Conservation (phyloP, 208 protist genomes). For the Porcisia deanei region DNA sequence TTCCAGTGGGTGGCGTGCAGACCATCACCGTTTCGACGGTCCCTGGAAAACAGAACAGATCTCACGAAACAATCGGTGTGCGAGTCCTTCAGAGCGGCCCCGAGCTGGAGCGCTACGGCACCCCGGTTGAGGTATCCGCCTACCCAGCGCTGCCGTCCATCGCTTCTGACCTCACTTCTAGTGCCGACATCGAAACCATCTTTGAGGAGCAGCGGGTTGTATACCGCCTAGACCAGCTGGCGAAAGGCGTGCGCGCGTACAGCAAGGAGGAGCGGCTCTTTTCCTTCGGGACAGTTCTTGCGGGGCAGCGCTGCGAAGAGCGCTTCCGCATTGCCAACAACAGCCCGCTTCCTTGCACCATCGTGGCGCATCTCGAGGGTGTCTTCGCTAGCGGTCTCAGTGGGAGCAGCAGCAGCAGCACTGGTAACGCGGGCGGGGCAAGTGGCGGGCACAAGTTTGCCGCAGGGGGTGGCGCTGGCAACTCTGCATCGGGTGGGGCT, state of each 20-base stretch:
- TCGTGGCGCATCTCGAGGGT: constrained; percentile 65
- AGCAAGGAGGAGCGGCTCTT: constrained; percentile 92
- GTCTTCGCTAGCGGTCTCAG: neutral
- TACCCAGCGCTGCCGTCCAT: constrained; percentile 94
- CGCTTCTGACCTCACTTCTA: constrained; percentile 82
- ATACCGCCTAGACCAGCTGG: constrained; percentile 71
- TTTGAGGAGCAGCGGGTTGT: constrained; percentile 98
- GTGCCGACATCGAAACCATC: constrained; percentile 88
- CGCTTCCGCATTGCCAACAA: constrained; percentile 96
- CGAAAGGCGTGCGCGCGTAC: constrained; percentile 76
- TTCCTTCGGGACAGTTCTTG: constrained; percentile 91
- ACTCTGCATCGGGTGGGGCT: constrained; percentile 4
- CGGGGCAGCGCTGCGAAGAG: constrained; percentile 82
- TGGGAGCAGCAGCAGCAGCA: constrained; percentile 7
- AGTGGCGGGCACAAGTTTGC: constrained; percentile 8
- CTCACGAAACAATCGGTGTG: constrained; percentile 87
- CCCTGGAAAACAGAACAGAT: constrained; percentile 54
- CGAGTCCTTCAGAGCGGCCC: constrained; percentile 90
- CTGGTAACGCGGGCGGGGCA: constrained; percentile 24
- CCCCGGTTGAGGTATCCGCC: constrained; percentile 91
- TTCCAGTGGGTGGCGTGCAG: constrained; percentile 63
- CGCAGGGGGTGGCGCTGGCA: constrained; percentile 6
- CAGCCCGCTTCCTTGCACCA: constrained; percentile 90
- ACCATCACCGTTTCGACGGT: constrained; percentile 79
- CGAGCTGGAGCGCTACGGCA: constrained; percentile 60